Conservation (phyloP, 495 filamentous ascomycete species). For the Neurospora terricola region DNA sequence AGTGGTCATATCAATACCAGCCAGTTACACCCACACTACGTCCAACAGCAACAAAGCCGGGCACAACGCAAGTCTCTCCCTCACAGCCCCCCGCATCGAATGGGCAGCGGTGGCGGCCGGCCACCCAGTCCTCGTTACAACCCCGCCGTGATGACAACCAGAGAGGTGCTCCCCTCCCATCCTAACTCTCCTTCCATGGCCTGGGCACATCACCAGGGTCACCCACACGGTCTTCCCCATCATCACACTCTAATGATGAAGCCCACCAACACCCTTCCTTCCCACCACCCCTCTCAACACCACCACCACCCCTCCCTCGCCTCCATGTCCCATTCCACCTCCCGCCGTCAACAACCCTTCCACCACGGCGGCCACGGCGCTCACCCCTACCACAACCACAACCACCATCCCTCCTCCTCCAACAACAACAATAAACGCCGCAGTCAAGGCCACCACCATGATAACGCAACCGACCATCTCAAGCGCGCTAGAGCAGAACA, state of each 20-base stretch:
- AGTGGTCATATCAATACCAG: background rate
- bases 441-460: background rate
- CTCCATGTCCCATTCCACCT: background rate
- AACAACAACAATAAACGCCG: background rate
- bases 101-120: background rate
- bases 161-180: background rate
- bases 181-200: background rate
- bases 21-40: background rate
- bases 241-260: background rate
- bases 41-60: background rate
- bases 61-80: background rate
- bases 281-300: background rate
- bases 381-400: background rate
- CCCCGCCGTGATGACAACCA: background rate
- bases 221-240: background rate
- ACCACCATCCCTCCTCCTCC: background rate
- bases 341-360: background rate
- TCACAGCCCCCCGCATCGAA: background rate
- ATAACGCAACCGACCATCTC: background rate
- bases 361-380: background rate
- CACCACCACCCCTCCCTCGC: background rate
- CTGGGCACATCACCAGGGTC: background rate
- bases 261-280: background rate
- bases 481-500: slow-evolving; percentile 18
- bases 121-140: background rate